phyloP scores from a whole-genome alignment of 495 filamentous ascomycete genomes.

The Lindgomyces ingoldianus region DNA sequence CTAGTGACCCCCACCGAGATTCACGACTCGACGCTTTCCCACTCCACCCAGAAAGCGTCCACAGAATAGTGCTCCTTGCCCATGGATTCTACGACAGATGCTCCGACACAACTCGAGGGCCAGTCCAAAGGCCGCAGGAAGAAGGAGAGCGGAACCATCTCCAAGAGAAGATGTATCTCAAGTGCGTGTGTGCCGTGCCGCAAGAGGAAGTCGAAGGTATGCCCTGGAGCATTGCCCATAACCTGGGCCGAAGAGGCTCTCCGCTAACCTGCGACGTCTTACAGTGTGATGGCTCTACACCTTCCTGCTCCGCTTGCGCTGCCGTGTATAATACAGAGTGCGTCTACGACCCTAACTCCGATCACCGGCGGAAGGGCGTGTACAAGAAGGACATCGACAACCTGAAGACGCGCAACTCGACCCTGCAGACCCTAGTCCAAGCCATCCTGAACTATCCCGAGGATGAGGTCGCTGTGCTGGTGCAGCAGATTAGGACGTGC shows the following conservation, averaged over 20 bases:
- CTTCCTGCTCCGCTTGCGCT: constrained; percentile 90
- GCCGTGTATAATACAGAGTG: constrained; percentile 94
- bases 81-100: too few species aligned
- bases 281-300: constrained; percentile 87
- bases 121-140: constrained; percentile 39
- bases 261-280: constrained; percentile 6
- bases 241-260: constrained; percentile 17
- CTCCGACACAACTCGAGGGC: constrained; percentile 27
- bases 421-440: constrained; percentile 86
- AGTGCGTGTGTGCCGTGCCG: constrained; percentile 92
- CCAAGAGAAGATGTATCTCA: constrained; percentile 85
- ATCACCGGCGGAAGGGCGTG: constrained; percentile 93
- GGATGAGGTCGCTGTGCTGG: constrained; percentile 77
- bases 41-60: too few species aligned
- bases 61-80: too few species aligned
- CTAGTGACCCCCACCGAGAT: too few species aligned
- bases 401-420: constrained; percentile 82
- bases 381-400: constrained; percentile 94
- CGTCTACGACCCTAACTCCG: constrained; percentile 92
- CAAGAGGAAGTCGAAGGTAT: constrained; percentile 81
- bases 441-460: constrained; percentile 87
- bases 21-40: too few species aligned
- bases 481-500: constrained; percentile 85
- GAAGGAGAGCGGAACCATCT: background rate
- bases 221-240: constrained; percentile 2